phyloP scores from a whole-genome alignment of 805 yeast species.

The Torulaspora maleeae region DNA sequence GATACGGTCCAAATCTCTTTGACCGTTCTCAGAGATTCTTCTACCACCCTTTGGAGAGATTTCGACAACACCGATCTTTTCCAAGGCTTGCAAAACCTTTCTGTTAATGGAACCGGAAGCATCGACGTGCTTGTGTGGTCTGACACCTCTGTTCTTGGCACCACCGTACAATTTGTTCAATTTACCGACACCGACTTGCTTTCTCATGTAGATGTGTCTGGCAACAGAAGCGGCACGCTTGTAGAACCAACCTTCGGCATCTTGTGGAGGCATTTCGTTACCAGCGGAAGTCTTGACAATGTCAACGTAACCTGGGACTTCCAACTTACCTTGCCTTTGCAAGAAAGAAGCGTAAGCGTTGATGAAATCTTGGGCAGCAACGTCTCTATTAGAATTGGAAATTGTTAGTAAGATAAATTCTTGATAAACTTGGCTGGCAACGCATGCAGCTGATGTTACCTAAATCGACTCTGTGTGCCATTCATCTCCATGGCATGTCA shows the following conservation, averaged over 20 bases:
- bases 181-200: slow-evolving; percentile 98
- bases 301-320: slow-evolving; percentile 99
- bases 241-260: slow-evolving; percentile 99
- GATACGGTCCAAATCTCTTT: slow-evolving; percentile 99
- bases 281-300: slow-evolving; percentile 98
- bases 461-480: not conserved
- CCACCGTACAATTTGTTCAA: slow-evolving; percentile 99
- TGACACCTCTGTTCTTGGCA: slow-evolving; percentile 97
- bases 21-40: slow-evolving; percentile 98
- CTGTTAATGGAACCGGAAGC: slow-evolving; percentile 99
- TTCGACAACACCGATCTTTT: slow-evolving; percentile 96
- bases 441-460: not conserved
- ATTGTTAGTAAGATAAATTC: slow-evolving; percentile 28
- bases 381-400: slow-evolving; percentile 70
- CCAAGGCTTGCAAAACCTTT: slow-evolving; percentile 95
- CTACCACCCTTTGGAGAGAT: slow-evolving; percentile 98
- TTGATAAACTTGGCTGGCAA: not conserved
- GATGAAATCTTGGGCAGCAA: slow-evolving; percentile 99
- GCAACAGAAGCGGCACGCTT: slow-evolving; percentile 99
- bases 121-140: slow-evolving; percentile 97
- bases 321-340: slow-evolving; percentile 99
- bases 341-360: slow-evolving; percentile 99
- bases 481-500: not conserved
- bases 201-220: slow-evolving; percentile 99
- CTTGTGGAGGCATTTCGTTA: slow-evolving; percentile 99